Evolutionary conservation across 805 yeast species (phyloP).

Genomic region (Wickerhamiella lipophila): DNA sequence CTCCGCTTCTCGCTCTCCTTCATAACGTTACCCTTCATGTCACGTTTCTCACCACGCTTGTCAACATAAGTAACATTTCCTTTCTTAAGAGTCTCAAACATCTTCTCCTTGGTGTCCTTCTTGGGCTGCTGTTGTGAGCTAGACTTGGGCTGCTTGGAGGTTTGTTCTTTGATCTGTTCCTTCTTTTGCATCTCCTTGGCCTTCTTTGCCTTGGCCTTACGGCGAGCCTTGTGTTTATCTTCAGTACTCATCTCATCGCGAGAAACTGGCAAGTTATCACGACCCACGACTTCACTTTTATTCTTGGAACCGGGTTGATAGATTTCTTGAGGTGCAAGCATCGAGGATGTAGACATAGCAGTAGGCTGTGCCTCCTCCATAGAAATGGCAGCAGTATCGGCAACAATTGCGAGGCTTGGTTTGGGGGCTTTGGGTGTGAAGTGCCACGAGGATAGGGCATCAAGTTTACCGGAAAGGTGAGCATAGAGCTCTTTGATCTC

Average conservation of each 20-base stretch:
- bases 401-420: constrained; percentile 66
- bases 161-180: constrained; percentile 25
- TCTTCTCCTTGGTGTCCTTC: constrained; percentile 23
- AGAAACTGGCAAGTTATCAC: constrained; percentile 68
- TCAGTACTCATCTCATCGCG: constrained; percentile 72
- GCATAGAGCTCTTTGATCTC: constrained; percentile 60
- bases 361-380: constrained; percentile 98
- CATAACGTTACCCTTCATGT: constrained; percentile 54
- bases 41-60: constrained; percentile 61
- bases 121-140: constrained; percentile 31
- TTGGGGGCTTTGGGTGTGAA: constrained; percentile 84
- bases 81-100: constrained; percentile 59
- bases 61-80: constrained; percentile 71
- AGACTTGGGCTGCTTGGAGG: constrained; percentile 35
- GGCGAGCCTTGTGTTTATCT: constrained; percentile 74
- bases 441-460: constrained; percentile 86
- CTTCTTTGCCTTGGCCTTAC: constrained; percentile 74
- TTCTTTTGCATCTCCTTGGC: constrained; percentile 33
- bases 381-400: constrained; percentile 64
- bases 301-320: constrained; percentile 35
- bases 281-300: constrained; percentile 48
- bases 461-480: constrained; percentile 56
- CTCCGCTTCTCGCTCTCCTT: constrained; percentile 29
- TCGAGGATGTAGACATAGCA: constrained; percentile 55
- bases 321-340: constrained; percentile 91